A percentile compares a stretch with the other conserved stretches of the same genome.
Conservation (phyloP, 1,284 basidiomycete species). For the Neolentinus lepideus region DNA sequence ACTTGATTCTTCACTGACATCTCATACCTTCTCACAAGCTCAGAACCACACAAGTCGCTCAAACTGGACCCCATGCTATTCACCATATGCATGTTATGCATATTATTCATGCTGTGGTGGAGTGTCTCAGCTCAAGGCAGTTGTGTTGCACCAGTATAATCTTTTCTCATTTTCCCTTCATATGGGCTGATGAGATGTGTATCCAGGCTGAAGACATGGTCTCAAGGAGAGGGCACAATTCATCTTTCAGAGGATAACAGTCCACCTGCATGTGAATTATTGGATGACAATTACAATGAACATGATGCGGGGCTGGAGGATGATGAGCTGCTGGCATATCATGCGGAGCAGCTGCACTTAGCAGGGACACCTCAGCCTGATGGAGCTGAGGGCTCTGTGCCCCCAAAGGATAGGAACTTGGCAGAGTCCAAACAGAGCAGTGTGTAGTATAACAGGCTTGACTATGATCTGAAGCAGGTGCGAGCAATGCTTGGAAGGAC, state of each 20-base stretch:
- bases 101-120: conserved; percentile 63
- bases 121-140: conserved; percentile 45
- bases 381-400: neutral
- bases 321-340: conserved; percentile 8
- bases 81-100: conserved; percentile 52
- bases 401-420: too few species aligned
- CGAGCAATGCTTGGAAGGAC: too few species aligned
- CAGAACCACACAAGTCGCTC: conserved; percentile 53
- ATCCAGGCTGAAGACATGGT: conserved; percentile 53
- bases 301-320: conserved; percentile 21
- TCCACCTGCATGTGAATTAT: conserved; percentile 56
- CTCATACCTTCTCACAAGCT: conserved; percentile 7
- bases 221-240: conserved; percentile 45
- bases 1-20: neutral
- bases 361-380: neutral
- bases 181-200: neutral
- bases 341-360: neutral
- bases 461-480: too few species aligned
- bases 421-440: too few species aligned
- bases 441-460: too few species aligned
- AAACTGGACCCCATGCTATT: conserved; percentile 64
- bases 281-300: conserved; percentile 58
- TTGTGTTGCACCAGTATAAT: conserved; percentile 64
- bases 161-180: conserved; percentile 4
- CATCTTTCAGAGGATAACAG: conserved; percentile 68